phyloP scores from a whole-genome alignment of 495 filamentous ascomycete genomes.

The Penicillium nucicola region DNA sequence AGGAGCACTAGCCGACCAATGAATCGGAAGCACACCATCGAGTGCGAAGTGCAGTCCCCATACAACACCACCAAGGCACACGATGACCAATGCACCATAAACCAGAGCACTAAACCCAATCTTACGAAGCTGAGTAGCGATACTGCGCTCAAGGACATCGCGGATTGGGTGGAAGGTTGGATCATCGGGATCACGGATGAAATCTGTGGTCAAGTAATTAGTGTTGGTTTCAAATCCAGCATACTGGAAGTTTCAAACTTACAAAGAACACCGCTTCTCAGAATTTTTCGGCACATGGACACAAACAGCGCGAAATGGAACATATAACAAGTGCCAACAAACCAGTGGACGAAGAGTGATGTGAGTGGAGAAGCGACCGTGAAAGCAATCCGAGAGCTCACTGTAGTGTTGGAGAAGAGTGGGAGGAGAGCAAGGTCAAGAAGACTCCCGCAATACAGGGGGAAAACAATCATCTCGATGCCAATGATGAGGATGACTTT shows the following conservation, averaged over 20 bases:
- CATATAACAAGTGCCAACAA: conserved; percentile 98
- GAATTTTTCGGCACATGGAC: conserved; percentile 97
- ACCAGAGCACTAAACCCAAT: conserved; percentile 95
- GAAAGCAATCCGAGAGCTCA: conserved; percentile 73
- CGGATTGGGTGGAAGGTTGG: conserved; percentile 97
- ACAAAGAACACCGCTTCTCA: conserved; percentile 91
- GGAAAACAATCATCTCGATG: conserved; percentile 98
- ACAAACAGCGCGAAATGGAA: conserved; percentile 99
- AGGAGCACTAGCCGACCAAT: conserved; percentile 86
- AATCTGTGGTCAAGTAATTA: conserved; percentile 53
- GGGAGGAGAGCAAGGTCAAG: conserved; percentile 87
- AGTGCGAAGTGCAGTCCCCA: conserved; percentile 75
- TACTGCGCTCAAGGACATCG: conserved; percentile 91
- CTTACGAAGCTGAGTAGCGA: conserved; percentile 91
- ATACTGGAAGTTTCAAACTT: conserved; percentile 30
- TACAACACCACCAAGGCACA: conserved; percentile 93
- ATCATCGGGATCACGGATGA: conserved; percentile 97
- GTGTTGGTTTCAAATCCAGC: background rate
- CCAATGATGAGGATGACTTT: conserved; percentile 98
- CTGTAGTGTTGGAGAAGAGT: conserved; percentile 74
- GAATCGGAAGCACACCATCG: conserved; percentile 76
- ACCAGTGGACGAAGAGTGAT: conserved; percentile 97
- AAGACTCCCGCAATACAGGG: conserved; percentile 89
- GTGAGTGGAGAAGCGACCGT: conserved; percentile 73
- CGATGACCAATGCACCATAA: conserved; percentile 86